Evolutionary conservation across 805 yeast genomes (phyloP).

Genomic region (Yarrowia keelungensis): DNA sequence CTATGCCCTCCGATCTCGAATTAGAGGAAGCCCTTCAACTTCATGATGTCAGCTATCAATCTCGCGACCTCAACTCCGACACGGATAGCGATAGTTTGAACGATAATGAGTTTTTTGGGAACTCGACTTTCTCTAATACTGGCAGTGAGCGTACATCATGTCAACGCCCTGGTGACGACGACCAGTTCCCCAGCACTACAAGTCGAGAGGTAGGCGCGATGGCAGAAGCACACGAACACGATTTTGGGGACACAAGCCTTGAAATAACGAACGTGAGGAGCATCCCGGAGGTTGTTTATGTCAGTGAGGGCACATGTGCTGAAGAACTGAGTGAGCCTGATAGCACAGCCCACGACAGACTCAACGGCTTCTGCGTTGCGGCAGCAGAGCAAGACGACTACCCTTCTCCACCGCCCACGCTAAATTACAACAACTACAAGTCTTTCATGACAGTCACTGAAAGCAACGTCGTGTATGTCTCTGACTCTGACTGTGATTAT

Average conservation of each 20-base stretch:
- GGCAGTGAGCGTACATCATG: no score
- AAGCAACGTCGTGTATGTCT: background rate
- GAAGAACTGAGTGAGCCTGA: background rate
- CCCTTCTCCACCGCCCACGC: conserved; percentile 6
- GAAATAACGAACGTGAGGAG: conserved; percentile 8
- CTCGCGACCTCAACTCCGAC: background rate
- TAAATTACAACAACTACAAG: conserved; percentile 28
- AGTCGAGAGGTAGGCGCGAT: no score
- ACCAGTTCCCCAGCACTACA: no score
- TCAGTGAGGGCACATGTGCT: background rate
- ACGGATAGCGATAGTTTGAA: background rate
- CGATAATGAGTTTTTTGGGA: no score
- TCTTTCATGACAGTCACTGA: background rate
- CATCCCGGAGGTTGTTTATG: conserved; percentile 1
- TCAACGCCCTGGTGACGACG: no score
- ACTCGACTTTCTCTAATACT: no score
- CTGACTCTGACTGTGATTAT: conserved; percentile 12
- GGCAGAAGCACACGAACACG: background rate
- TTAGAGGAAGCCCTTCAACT: conserved; percentile 10
- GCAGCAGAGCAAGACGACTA: background rate
- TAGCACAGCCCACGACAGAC: no score
- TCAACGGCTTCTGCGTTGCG: no score
- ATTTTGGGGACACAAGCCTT: conserved; percentile 4
- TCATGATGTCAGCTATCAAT: conserved; percentile 6
- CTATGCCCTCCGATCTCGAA: conserved; percentile 13